Evolutionary conservation across 2,329 filamentous ascomycete genomes (phyloP).

Genomic region (Penicillium verrucosum): DNA sequence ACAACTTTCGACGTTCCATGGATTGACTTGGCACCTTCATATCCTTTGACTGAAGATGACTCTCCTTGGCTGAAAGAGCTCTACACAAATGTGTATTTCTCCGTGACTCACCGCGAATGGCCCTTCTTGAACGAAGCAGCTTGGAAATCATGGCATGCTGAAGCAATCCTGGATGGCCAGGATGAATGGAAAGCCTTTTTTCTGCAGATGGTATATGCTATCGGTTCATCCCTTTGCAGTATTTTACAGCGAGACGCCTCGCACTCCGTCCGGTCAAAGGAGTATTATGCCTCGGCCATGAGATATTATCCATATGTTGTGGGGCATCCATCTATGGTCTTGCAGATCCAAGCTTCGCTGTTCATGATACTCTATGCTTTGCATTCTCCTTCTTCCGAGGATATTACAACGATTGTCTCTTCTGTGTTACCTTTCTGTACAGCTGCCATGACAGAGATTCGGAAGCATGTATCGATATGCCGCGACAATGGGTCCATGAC

Average conservation of each 20-base stretch:
- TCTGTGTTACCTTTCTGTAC: slow-evolving; percentile 29
- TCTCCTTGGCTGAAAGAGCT: slow-evolving; percentile 23
- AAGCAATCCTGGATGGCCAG: slow-evolving; percentile 10
- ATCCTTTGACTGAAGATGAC: slow-evolving; percentile 9
- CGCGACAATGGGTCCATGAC: slow-evolving; percentile 9
- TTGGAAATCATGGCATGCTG: slow-evolving; percentile 25
- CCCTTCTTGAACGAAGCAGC: slow-evolving; percentile 24
- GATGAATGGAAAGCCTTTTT: slow-evolving; percentile 28
- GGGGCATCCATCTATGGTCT: slow-evolving; percentile 23
- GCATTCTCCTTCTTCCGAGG: slow-evolving; percentile 27
- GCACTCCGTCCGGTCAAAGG: slow-evolving; percentile 22
- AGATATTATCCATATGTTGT: slow-evolving; percentile 28
- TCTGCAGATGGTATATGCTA: slow-evolving; percentile 28
- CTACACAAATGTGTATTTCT: slow-evolving; percentile 28
- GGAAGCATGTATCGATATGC: slow-evolving; percentile 16
- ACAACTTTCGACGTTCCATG: slow-evolving; percentile 17
- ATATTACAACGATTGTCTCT: slow-evolving; percentile 25
- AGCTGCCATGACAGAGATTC: slow-evolving; percentile 26
- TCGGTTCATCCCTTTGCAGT: slow-evolving; percentile 26
- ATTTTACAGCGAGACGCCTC: slow-evolving; percentile 20
- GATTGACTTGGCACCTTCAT: slow-evolving; percentile 11
- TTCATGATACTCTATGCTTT: slow-evolving; percentile 28
- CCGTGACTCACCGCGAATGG: slow-evolving; percentile 28
- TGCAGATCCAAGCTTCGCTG: slow-evolving; percentile 29
- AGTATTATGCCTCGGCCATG: slow-evolving; percentile 25